These are phyloP conservation scores for Fusarium anguioides DNA, from an alignment of 2,329 filamentous ascomycete genomes.

Conservation along the genomic window DNA sequence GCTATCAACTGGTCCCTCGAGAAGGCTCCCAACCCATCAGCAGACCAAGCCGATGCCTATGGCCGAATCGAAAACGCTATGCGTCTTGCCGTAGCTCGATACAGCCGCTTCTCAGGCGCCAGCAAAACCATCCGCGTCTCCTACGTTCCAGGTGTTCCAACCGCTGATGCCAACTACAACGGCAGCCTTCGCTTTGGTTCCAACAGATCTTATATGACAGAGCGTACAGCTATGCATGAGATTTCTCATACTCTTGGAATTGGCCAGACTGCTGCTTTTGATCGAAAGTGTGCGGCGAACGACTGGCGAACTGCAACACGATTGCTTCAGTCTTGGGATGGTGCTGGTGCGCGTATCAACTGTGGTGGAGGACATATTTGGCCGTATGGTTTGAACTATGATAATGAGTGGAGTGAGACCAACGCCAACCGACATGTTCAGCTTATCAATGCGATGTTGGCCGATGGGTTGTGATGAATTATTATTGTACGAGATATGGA, in stretches of 20 bases:
- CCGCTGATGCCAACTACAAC: constrained; percentile 59
- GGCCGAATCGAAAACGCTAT: constrained; percentile 56
- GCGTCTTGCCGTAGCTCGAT: constrained; percentile 54
- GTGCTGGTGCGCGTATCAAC: constrained; percentile 50
- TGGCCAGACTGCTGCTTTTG: constrained; percentile 57
- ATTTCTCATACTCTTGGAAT: constrained; percentile 60
- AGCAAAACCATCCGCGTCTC: constrained; percentile 54
- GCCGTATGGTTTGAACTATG: constrained; percentile 57
- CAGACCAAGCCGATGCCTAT: constrained; percentile 58
- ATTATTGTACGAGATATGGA: background rate
- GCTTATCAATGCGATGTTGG: constrained; percentile 58
- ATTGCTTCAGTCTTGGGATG: constrained; percentile 57
- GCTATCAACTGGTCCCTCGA: constrained; percentile 54
- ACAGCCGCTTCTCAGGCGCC: constrained; percentile 50
- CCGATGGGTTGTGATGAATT: constrained; percentile 48
- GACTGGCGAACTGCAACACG: constrained; percentile 56
- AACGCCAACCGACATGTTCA: constrained; percentile 57
- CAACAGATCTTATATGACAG: constrained; percentile 59
- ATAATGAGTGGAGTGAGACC: constrained; percentile 58
- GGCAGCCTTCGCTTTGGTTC: constrained; percentile 60
- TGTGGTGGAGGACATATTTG: constrained; percentile 56
- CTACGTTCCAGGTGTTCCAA: constrained; percentile 58
- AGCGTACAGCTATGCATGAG: constrained; percentile 61
- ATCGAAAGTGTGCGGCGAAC: constrained; percentile 52
- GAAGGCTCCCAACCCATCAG: constrained; percentile 53